Evolutionary conservation across 2,329 filamentous ascomycete genomes (phyloP), one percentile per base, ranked within the genome.

Genomic region (Cytospora schulzeri): DNA sequence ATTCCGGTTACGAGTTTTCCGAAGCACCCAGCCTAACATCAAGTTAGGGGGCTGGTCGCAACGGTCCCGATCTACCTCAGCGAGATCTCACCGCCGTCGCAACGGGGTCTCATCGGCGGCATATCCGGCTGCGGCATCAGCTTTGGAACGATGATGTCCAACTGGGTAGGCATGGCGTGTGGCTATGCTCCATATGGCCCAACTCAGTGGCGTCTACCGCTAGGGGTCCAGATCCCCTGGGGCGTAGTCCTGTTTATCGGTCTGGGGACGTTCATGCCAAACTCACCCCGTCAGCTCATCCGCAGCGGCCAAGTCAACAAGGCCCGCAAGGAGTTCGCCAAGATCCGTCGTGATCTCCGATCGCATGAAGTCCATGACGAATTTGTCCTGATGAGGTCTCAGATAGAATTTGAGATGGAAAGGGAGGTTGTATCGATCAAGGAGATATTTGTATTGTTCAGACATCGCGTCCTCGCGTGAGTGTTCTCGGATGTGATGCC

Each of bases 101-200:
- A 75, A 59, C 78, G 83, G 45, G 83, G 83, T n/a, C 72, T 85
- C 17, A 84, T 85, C 64, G 83, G 80, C 19, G 82, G 83, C 17
- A 77, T 82, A 52, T 83, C 80, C 1, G 83, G 84, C 9, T 81
- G 81, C 58, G 83, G 83, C 9, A 83, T 85, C 64, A 78, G 81
- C 2, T 81, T 84, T 59, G 84, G 83, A 14, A 84, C 82, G 4
- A 84, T 85, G 81, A 74, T 77, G 67, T 83, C 81, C 5, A 86
- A 86, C 70, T 86, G 83, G 84, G 78, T 85, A 4, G 83, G 83
- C 3, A 85, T 81, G 67, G 82, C 82, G 0, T 84, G 83, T 66
- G 78, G 80, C 24, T 85, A 80, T 62, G 82, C 83, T 0, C 76
- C 83, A 0, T 84, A 85, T 63, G 83, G 84, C 0, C 70, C 77